A percentile compares a stretch with the other conserved stretches of the same genome.
Conservation (phyloP, 257 asterid species). For the Solanum etuberosum region DNA sequence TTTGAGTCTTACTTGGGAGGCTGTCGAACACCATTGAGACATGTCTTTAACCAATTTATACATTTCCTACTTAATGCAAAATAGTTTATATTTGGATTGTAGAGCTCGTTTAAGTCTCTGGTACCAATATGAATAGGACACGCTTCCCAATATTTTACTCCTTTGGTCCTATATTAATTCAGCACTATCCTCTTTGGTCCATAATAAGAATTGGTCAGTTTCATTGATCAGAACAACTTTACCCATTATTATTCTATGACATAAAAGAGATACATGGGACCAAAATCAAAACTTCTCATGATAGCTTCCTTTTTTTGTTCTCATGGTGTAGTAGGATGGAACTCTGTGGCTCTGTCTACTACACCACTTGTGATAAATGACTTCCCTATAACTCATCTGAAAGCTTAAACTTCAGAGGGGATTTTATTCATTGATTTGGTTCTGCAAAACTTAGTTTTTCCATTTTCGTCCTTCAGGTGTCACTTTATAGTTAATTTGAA, state of each 20-base stretch:
- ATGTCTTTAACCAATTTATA: background rate
- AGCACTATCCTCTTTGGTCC: background rate
- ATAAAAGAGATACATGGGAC: background rate
- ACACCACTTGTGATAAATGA: background rate
- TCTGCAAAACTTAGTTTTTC: background rate
- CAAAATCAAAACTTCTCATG: background rate
- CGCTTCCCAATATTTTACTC: background rate
- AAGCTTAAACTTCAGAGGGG: background rate
- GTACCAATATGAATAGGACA: background rate
- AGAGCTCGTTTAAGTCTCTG: background rate
- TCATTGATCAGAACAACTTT: background rate
- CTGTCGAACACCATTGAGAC: background rate
- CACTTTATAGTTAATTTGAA: background rate
- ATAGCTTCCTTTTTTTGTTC: background rate
- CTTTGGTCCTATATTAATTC: background rate
- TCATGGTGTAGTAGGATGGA: background rate
- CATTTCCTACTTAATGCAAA: background rate
- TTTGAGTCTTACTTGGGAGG: background rate
- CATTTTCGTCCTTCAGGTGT: background rate
- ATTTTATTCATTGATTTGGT: background rate
- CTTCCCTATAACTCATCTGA: background rate
- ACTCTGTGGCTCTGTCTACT: background rate
- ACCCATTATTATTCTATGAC: background rate
- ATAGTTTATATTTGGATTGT: background rate
- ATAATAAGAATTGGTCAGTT: background rate